These are phyloP conservation scores for Endogone sp. DNA, from an alignment of 192 early-diverging fungal species.

Conservation along the genomic window DNA sequence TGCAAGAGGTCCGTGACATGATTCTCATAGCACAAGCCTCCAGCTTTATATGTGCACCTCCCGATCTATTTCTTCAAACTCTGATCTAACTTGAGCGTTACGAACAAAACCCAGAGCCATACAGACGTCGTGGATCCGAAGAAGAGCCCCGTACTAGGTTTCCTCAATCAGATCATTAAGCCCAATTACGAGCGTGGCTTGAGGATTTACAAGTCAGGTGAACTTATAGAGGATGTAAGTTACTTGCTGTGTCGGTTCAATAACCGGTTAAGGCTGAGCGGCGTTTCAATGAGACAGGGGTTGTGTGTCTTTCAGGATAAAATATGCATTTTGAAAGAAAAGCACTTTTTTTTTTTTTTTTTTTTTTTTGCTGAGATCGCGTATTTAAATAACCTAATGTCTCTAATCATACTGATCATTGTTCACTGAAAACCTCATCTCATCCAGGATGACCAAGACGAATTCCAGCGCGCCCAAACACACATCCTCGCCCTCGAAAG, in stretches of 20 bases:
- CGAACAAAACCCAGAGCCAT: conserved; percentile 27
- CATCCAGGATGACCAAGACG: background rate
- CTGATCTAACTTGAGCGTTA: too few relatives aligned
- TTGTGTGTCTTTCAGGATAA: too few relatives aligned
- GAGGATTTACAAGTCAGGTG: conserved; percentile 37
- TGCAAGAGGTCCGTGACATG: background rate
- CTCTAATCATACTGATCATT: background rate
- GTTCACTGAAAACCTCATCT: too few relatives aligned
- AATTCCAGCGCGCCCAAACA: background rate
- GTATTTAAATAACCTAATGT: background rate
- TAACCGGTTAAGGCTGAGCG: too few relatives aligned
- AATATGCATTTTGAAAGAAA: too few relatives aligned
- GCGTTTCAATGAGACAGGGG: background rate
- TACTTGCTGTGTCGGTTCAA: too few relatives aligned
- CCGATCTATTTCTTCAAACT: too few relatives aligned
- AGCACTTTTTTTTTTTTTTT: too few relatives aligned
- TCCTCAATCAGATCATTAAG: conserved; percentile 43
- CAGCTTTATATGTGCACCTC: too few relatives aligned
- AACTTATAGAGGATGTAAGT: conserved; percentile 43
- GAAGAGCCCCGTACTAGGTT: conserved; percentile 35
- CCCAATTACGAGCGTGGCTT: conserved; percentile 39
- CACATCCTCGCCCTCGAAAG: background rate
- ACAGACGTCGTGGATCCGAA: conserved; percentile 35
- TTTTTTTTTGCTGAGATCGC: too few relatives aligned
- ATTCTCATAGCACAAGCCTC: too few relatives aligned